Evolutionary conservation across 495 filamentous ascomycete species (phyloP).

Genomic region (Filosporella fistucella): DNA sequence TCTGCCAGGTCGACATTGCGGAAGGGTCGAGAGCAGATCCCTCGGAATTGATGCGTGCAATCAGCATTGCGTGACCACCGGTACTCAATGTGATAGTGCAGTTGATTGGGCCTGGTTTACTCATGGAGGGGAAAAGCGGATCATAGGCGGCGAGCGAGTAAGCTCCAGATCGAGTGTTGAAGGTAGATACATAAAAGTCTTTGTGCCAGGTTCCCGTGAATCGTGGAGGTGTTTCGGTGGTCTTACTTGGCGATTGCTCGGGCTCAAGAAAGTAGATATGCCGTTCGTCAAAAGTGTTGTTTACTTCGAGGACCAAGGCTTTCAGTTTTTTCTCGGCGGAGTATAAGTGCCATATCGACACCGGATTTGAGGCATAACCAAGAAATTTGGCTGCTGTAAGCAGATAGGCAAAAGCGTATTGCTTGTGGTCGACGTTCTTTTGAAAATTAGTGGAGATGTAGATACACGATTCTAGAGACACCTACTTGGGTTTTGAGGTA

Average conservation of each 20-base stretch:
- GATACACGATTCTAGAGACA: background rate
- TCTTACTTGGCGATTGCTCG: too few relatives aligned
- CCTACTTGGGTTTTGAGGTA: slow-evolving; percentile 43
- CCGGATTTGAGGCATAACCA: slow-evolving; percentile 70
- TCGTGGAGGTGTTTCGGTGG: background rate
- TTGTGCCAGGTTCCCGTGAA: slow-evolving; percentile 49
- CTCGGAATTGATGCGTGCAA: slow-evolving; percentile 46
- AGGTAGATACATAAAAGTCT: slow-evolving; percentile 72
- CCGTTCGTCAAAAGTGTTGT: slow-evolving; percentile 74
- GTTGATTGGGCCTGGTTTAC: slow-evolving; percentile 32
- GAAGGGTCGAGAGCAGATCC: slow-evolving; percentile 43
- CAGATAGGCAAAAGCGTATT: slow-evolving; percentile 62
- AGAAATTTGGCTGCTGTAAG: slow-evolving; percentile 64
- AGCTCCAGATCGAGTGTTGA: slow-evolving; percentile 60
- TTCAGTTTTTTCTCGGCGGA: slow-evolving; percentile 49
- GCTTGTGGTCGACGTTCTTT: slow-evolving; percentile 43
- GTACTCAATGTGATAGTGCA: slow-evolving; percentile 53
- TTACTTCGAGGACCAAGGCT: slow-evolving; percentile 70
- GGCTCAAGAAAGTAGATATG: slow-evolving; percentile 53
- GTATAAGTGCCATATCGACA: slow-evolving; percentile 82
- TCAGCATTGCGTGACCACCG: slow-evolving; percentile 47
- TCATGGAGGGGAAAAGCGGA: slow-evolving; percentile 38
- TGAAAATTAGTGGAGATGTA: slow-evolving; percentile 16
- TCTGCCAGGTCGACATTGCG: slow-evolving; percentile 32
- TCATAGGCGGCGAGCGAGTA: slow-evolving; percentile 53